Evolutionary conservation across 116 monocot genomes (phyloP).

Genomic region (Phalaenopsis hybrid): DNA sequence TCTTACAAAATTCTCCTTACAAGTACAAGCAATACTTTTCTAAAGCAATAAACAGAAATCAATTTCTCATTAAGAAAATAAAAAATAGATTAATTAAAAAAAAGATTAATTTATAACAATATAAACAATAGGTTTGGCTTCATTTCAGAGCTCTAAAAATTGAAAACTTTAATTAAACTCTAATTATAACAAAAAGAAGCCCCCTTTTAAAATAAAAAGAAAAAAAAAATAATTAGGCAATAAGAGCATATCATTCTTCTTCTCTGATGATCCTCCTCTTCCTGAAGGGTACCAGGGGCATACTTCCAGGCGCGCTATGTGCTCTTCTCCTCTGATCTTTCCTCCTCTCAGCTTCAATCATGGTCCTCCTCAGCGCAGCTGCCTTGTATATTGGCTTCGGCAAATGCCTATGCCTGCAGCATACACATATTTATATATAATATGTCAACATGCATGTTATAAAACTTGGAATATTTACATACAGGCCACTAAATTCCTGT

Average conservation of each 20-base stretch:
- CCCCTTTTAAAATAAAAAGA: neutral
- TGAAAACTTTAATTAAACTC: neutral
- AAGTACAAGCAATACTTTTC: too few relatives aligned
- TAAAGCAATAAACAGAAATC: too few relatives aligned
- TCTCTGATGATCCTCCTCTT: conserved; percentile 92
- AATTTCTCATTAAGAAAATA: too few relatives aligned
- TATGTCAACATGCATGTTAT: too few relatives aligned
- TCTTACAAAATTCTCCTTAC: too few relatives aligned
- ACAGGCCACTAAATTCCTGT: too few relatives aligned
- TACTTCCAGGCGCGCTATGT: conserved; percentile 87
- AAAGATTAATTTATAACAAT: too few relatives aligned
- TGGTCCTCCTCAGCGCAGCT: conserved; percentile 49
- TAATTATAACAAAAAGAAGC: neutral
- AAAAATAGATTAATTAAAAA: too few relatives aligned
- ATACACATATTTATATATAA: neutral
- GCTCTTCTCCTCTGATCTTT: conserved; percentile 64
- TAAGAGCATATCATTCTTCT: conserved; percentile 30
- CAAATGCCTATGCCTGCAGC: conserved; percentile 88
- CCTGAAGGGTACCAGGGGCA: conserved; percentile 45
- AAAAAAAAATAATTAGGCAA: neutral
- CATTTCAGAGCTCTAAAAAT: neutral
- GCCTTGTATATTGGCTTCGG: conserved; percentile 94
- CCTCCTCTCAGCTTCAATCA: conserved; percentile 65
- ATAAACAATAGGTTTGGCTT: too few relatives aligned
- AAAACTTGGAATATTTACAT: too few relatives aligned